These are phyloP conservation scores for Pseudogymnoascus sp. DNA, from an alignment of 2,329 filamentous ascomycete genomes.

Conservation along the genomic window DNA sequence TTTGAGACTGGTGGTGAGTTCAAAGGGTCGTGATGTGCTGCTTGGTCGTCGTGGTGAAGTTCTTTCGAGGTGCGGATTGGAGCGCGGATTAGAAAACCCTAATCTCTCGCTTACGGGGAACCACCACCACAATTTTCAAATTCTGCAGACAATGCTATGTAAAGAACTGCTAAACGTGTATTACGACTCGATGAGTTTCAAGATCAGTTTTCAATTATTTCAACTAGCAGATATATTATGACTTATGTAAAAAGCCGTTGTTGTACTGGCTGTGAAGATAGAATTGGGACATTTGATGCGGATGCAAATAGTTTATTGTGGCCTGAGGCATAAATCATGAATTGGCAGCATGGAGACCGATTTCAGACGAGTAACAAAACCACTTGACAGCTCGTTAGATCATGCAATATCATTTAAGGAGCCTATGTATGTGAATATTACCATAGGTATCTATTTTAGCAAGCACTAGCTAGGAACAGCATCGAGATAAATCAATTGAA, in stretches of 20 bases:
- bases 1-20: constrained; percentile 21
- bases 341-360: not conserved
- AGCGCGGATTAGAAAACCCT: constrained; percentile 20
- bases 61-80: constrained; percentile 17
- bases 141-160: not conserved
- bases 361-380: not conserved
- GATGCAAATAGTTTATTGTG: not conserved
- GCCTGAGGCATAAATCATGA: not conserved
- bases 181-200: not conserved
- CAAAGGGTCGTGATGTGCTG: constrained; percentile 25
- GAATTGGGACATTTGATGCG: constrained; percentile 6
- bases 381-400: not conserved
- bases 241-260: not conserved
- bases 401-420: not conserved
- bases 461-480: not conserved
- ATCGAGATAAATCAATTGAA: constrained; percentile 2
- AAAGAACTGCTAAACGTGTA: not conserved
- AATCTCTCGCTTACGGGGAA: constrained; percentile 25
- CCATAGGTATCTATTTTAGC: constrained; percentile 3
- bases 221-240: not conserved
- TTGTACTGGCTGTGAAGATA: not conserved
- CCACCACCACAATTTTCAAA: constrained; percentile 13
- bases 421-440: not conserved
- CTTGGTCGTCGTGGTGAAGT: constrained; percentile 18
- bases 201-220: not conserved